Evolutionary conservation across 495 filamentous ascomycete species (phyloP).

Genomic region (Ramalina intermedia): DNA sequence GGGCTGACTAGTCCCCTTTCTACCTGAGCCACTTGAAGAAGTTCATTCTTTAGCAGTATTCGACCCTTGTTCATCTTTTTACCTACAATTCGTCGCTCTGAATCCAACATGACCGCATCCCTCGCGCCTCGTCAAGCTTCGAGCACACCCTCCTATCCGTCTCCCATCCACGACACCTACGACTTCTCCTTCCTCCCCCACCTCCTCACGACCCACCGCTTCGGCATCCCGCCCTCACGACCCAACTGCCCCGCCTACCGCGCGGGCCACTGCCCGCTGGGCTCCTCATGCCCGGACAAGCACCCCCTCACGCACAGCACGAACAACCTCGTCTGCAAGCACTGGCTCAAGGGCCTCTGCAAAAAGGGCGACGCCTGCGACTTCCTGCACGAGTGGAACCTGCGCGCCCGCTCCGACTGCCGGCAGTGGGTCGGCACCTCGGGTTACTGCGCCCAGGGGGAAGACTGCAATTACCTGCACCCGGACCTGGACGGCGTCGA

Average conservation of each 20-base stretch:
- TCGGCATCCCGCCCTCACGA: slow-evolving; percentile 58
- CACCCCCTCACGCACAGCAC: slow-evolving; percentile 34
- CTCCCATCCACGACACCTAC: slow-evolving; percentile 40
- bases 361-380: slow-evolving; percentile 99
- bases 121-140: not conserved
- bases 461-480: slow-evolving; percentile 93
- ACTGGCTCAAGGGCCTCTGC: slow-evolving; percentile 93
- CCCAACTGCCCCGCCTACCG: slow-evolving; percentile 71
- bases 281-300: slow-evolving; percentile 56
- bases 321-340: slow-evolving; percentile 81
- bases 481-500: slow-evolving; percentile 55
- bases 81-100: not conserved
- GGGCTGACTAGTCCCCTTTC: too few species aligned
- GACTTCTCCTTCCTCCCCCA: slow-evolving; percentile 63
- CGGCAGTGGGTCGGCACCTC: slow-evolving; percentile 69
- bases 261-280: slow-evolving; percentile 65
- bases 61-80: not conserved
- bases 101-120: not conserved
- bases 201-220: slow-evolving; percentile 59
- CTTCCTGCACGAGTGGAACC: slow-evolving; percentile 96
- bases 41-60: not conserved
- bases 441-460: slow-evolving; percentile 87
- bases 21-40: not conserved
- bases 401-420: slow-evolving; percentile 94
- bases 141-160: slow-evolving; percentile 1